Evolutionary conservation across 768 basidiomycete genomes (phyloP).

Genomic region (Rubroboletus pulcherrimus): DNA sequence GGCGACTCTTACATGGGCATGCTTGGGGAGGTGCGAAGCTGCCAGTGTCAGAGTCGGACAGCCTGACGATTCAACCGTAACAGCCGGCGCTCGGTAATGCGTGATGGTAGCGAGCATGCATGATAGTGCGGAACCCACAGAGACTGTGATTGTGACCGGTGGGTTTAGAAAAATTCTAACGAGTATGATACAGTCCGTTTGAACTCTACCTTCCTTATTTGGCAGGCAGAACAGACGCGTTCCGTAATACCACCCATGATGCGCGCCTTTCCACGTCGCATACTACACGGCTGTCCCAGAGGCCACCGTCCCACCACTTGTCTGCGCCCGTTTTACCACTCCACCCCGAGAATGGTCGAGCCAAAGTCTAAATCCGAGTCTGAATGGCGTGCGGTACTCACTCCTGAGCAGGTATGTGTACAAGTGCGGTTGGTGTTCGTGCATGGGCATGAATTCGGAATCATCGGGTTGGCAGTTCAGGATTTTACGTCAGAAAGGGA

Average conservation of each 20-base stretch:
- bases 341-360: constrained; percentile 15
- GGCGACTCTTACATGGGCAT: too few relatives aligned
- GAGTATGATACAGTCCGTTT: too few relatives aligned
- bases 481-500: constrained; percentile 82
- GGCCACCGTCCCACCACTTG: background rate
- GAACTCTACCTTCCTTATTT: constrained; percentile 9
- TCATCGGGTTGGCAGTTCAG: constrained; percentile 61
- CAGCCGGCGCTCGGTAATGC: too few relatives aligned
- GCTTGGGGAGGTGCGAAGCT: too few relatives aligned
- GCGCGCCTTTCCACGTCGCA: background rate
- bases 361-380: constrained; percentile 52
- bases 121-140: too few relatives aligned
- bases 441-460: background rate
- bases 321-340: constrained; percentile 5
- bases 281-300: background rate
- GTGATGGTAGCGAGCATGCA: too few relatives aligned
- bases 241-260: background rate
- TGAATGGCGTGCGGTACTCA: constrained; percentile 83
- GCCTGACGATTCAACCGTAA: too few relatives aligned
- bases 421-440: background rate
- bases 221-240: background rate
- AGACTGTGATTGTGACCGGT: too few relatives aligned
- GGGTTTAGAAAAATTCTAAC: too few relatives aligned
- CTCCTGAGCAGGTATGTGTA: constrained; percentile 72
- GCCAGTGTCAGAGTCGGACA: too few relatives aligned